phyloP scores from a whole-genome alignment of 495 filamentous ascomycete species.

The Annulohypoxylon nitens region DNA sequence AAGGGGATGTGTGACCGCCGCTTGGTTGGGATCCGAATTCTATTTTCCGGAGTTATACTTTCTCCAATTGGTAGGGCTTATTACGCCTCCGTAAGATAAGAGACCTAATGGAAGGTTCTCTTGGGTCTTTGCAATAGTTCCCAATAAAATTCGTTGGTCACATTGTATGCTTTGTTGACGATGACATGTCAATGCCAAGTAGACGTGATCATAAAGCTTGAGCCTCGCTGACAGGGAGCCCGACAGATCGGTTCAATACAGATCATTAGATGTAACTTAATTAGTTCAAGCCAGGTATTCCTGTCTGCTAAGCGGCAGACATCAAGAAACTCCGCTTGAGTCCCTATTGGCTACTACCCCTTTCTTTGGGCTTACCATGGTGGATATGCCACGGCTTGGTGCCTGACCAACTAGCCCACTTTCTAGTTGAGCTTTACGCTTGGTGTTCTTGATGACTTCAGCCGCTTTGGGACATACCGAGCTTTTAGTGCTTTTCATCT shows the following conservation, averaged over 20 bases:
- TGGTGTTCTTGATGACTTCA: neutral
- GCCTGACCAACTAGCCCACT: neutral
- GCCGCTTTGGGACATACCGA: constrained; percentile 1
- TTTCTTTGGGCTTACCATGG: neutral
- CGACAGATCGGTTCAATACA: constrained; percentile 1
- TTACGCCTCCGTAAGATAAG: neutral
- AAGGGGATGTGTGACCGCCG: neutral
- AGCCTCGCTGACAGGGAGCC: neutral
- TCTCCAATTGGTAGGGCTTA: neutral
- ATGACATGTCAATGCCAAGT: neutral
- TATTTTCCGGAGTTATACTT: neutral
- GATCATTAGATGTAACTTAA: neutral
- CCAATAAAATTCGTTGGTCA: neutral
- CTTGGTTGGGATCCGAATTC: neutral
- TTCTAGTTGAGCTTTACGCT: neutral
- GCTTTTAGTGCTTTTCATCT: neutral
- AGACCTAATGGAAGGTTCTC: neutral
- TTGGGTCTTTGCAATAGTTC: neutral
- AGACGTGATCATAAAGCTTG: neutral
- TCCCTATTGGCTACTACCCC: neutral
- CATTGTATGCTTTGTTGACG: neutral
- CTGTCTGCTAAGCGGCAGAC: neutral
- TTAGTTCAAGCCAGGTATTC: neutral
- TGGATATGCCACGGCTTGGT: constrained; percentile 4
- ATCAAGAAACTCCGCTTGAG: neutral